These are phyloP conservation scores for Leptographium radiaticola DNA, from an alignment of 2,329 filamentous ascomycete species.

Conservation along the genomic window DNA sequence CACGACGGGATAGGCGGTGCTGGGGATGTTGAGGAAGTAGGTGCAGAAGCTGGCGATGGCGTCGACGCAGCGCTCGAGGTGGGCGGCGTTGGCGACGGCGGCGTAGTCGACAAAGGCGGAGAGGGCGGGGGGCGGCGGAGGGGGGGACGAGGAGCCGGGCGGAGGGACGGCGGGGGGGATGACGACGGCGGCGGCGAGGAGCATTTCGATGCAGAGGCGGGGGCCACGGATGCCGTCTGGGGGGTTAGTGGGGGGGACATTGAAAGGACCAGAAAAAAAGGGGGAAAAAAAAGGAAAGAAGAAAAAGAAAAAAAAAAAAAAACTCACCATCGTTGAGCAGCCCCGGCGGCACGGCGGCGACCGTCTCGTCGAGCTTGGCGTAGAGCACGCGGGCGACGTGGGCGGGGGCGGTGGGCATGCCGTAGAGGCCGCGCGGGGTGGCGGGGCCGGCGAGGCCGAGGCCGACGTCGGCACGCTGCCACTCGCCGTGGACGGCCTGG, in stretches of 20 bases:
- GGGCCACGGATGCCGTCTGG: constrained; percentile 22
- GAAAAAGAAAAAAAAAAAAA: background rate
- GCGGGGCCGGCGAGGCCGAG: background rate
- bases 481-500: constrained; percentile 14
- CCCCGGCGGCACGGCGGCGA: constrained; percentile 13
- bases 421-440: background rate
- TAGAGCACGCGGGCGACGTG: constrained; percentile 13
- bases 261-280: background rate
- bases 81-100: constrained; percentile 8
- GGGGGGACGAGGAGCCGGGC: background rate
- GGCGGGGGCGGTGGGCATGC: constrained; percentile 3
- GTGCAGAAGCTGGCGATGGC: constrained; percentile 22
- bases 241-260: background rate
- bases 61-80: constrained; percentile 10
- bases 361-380: constrained; percentile 14
- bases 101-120: constrained; percentile 1
- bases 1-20: constrained; percentile 17
- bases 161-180: background rate
- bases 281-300: background rate
- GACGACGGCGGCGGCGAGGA: constrained; percentile 23
- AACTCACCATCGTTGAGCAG: constrained; percentile 13
- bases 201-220: constrained; percentile 22
- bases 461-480: constrained; percentile 11
- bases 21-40: constrained; percentile 18
- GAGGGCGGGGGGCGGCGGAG: background rate